These are phyloP conservation scores for Ophiostoma sp. DNA, from an alignment of 2,329 filamentous ascomycete genomes.

Conservation along the genomic window DNA sequence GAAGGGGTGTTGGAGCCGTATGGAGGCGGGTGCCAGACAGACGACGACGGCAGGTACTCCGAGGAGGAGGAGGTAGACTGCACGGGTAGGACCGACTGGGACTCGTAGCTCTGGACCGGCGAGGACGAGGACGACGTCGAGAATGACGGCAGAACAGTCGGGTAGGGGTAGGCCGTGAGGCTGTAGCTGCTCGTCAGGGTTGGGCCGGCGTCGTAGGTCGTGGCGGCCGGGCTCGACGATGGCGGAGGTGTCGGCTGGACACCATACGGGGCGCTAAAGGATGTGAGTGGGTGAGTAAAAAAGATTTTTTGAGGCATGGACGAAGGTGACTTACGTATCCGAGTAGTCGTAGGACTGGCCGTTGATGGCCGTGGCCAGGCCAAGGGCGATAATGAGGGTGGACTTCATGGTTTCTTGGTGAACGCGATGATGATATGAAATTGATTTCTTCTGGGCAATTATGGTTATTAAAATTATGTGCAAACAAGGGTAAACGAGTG, in stretches of 20 bases:
- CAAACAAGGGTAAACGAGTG: background rate
- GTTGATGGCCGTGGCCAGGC: background rate
- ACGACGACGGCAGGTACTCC: background rate
- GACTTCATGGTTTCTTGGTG: slow-evolving; percentile 4
- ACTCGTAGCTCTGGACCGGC: background rate
- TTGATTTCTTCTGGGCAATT: background rate
- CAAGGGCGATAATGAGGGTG: background rate
- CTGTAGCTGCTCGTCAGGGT: slow-evolving; percentile 3
- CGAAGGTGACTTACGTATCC: background rate
- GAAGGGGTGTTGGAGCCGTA: background rate
- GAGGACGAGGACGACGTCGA: background rate
- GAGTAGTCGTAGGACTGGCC: slow-evolving; percentile 13
- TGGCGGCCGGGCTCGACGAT: background rate
- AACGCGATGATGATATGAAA: background rate
- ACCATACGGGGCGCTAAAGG: slow-evolving; percentile 9
- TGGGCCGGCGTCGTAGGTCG: background rate
- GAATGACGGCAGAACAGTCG: background rate
- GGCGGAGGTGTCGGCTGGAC: background rate
- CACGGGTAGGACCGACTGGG: background rate
- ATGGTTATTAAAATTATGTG: slow-evolving; percentile 1
- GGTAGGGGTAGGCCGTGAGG: background rate
- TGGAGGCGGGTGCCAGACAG: slow-evolving; percentile 9
- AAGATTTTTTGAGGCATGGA: background rate
- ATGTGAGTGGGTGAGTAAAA: background rate
- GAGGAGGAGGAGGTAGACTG: background rate